Evolutionary conservation across 1,284 basidiomycete genomes (phyloP).

Genomic region (Schizophyllum commune): DNA sequence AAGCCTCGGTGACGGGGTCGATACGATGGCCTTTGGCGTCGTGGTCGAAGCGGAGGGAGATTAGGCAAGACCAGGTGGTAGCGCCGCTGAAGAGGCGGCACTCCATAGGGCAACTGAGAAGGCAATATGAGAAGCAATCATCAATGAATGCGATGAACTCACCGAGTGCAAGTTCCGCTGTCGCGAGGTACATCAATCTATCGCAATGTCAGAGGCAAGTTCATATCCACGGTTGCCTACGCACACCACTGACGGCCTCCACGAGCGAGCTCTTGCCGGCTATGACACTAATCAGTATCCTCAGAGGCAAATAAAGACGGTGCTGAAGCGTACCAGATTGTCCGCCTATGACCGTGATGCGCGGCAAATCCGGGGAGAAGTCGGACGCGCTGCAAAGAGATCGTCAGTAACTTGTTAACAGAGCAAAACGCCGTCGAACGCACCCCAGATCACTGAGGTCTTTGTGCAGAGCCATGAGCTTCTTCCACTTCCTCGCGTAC

Average conservation of each 20-base stretch:
- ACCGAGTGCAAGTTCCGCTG: slow-evolving; percentile 54
- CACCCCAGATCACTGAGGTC: slow-evolving; percentile 39
- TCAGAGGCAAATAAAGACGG: too few relatives aligned
- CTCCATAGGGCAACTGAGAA: slow-evolving; percentile 48
- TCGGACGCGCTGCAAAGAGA: slow-evolving; percentile 27
- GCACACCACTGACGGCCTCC: slow-evolving; percentile 49
- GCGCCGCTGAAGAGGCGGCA: slow-evolving; percentile 37
- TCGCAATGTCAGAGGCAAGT: not conserved
- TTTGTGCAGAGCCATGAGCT: slow-evolving; percentile 38
- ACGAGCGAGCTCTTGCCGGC: slow-evolving; percentile 57
- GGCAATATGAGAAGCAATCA: not conserved
- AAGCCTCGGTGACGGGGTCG: slow-evolving; percentile 18
- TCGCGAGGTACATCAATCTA: slow-evolving; percentile 55
- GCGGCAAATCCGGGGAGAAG: slow-evolving; percentile 36
- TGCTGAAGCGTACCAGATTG: too few relatives aligned
- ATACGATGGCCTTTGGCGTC: not conserved
- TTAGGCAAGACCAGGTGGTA: slow-evolving; percentile 40
- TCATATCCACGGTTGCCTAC: slow-evolving; percentile 11
- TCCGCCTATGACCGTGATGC: slow-evolving; percentile 49
- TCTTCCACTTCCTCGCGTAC: slow-evolving; percentile 30
- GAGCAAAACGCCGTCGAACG: too few relatives aligned
- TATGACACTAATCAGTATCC: slow-evolving; percentile 14
- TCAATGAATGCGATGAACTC: slow-evolving; percentile 2
- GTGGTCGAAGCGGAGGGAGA: slow-evolving; percentile 32
- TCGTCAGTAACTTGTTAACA: too few relatives aligned